These are phyloP conservation scores for Trichopus zeylanicus DNA, from an alignment of 116 monocot species.

Conservation along the genomic window DNA sequence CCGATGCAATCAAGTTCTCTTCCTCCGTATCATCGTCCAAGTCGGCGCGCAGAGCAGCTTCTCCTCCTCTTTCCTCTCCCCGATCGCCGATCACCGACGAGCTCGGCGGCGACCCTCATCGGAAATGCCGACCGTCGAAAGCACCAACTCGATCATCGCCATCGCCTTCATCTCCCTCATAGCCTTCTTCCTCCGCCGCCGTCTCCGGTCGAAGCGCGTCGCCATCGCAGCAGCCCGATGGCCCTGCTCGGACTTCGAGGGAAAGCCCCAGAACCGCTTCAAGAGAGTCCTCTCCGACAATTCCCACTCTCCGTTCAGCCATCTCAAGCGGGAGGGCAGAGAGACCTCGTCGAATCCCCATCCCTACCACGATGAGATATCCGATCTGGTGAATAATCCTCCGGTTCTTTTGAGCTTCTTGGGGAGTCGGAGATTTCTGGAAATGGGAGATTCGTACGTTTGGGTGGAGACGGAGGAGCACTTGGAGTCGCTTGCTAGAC, in stretches of 20 bases:
- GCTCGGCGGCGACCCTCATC: neutral
- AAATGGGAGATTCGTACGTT: slow-evolving; percentile 34
- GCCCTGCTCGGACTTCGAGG: slow-evolving; percentile 30
- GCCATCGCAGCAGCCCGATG: neutral
- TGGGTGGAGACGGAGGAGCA: slow-evolving; percentile 64
- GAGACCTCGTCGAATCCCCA: slow-evolving; percentile 44
- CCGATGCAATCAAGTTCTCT: too few relatives aligned
- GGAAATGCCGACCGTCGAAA: neutral
- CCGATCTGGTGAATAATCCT: slow-evolving; percentile 51
- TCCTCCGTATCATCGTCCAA: too few relatives aligned
- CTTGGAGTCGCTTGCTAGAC: slow-evolving; percentile 36
- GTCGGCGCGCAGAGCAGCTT: too few relatives aligned
- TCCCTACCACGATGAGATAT: slow-evolving; percentile 64
- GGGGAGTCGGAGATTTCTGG: slow-evolving; percentile 8
- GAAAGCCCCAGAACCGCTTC: slow-evolving; percentile 78
- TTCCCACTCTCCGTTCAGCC: slow-evolving; percentile 64
- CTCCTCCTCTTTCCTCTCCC: too few relatives aligned
- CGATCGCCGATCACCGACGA: neutral
- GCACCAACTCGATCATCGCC: neutral
- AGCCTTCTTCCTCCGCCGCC: neutral
- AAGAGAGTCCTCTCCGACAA: slow-evolving; percentile 70
- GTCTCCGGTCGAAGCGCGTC: neutral
- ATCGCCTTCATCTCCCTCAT: neutral
- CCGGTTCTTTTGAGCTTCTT: slow-evolving; percentile 21
- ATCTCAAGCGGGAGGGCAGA: slow-evolving; percentile 42